Evolutionary conservation across 352 stramenopile species (phyloP), one percentile per base, ranked within the genome.

Genomic region (Globisporangium sylvaticum): DNA sequence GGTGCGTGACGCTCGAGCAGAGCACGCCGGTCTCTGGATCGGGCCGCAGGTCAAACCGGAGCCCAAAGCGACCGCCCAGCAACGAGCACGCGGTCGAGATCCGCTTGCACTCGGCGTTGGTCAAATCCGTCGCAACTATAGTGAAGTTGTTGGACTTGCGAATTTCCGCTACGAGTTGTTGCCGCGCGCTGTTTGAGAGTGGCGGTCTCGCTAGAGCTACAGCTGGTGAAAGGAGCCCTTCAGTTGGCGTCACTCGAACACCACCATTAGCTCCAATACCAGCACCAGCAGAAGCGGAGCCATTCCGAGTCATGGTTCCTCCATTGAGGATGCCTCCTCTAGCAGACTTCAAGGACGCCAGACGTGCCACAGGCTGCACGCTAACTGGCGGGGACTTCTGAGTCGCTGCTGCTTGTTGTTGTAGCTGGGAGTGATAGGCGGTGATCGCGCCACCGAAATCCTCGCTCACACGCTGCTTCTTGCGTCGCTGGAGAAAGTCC

Each of bases 51-150:
- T 92, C 80, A 42, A 96, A 95, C 25, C 89, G 74, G 1, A 80
- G 77, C 0, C 87, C 86, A 61, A 92, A 92, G 37, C 86, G 88
- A 1, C 81, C 87, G 7, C 84, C 84, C 10, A 94, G 79, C 0
- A 64, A 67, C 20, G 80, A 71, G n/a, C 83, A 93, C 3, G 83
- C 87, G 1, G 83, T 65, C 24, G 87, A 59, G 10, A 94, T 67
- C 1, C 67, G 65, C 60, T 87, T 92, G 32, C 74, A 73, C 52
- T 93, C 80, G 1, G 86, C 73, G 3, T 70, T 77, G 0, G 69
- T 73, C 12, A 94, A 50, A 59, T 92, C 85, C 0, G 87, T 90
- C 55, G 76, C 81, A 3, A 91, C 73, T 58, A 91, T 79, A 48
- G 90, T 81, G 58, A 84, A 86, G 52, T 22, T 61, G 32, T 24